phyloP scores from a whole-genome alignment of 140 eudicot genomes.

The Flaveria floridana region DNA sequence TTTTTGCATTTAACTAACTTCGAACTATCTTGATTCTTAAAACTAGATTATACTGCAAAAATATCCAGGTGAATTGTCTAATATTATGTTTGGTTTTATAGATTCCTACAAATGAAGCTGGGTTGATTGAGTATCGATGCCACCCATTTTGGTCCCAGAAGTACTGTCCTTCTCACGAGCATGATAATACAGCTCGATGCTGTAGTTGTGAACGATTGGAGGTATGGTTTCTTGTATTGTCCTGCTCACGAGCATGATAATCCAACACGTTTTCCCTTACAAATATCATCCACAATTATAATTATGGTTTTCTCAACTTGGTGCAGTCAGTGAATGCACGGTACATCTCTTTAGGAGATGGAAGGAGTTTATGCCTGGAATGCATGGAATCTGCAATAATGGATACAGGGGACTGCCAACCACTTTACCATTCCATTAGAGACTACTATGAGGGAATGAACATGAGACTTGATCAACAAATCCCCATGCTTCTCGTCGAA shows the following conservation, averaged over 20 bases:
- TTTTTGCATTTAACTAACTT: background rate
- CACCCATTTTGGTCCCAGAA: conserved; percentile 99
- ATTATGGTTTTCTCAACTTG: conserved; percentile 13
- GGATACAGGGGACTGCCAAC: conserved; percentile 98
- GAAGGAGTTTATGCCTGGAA: conserved; percentile 90
- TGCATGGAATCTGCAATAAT: conserved; percentile 97
- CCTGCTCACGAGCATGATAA: too few relatives aligned
- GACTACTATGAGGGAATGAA: conserved; percentile 97
- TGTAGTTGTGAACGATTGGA: conserved; percentile 98
- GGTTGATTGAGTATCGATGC: conserved; percentile 92
- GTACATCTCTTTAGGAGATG: conserved; percentile 87
- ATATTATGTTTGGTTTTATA: conserved; percentile 23
- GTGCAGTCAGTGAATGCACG: conserved; percentile 74
- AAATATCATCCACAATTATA: background rate
- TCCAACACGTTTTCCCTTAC: too few relatives aligned
- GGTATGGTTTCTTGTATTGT: conserved; percentile 41
- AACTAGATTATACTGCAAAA: conserved; percentile 8
- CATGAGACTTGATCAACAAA: conserved; percentile 88
- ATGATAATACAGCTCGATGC: conserved; percentile 87
- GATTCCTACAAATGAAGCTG: conserved; percentile 88
- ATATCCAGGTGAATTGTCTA: conserved; percentile 6
- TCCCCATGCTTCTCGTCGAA: conserved; percentile 96
- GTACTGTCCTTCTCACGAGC: conserved; percentile 93
- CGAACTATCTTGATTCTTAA: conserved; percentile 12
- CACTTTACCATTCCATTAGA: conserved; percentile 88